Conservation (phyloP, 306 rosid genomes). For the Casuarina cunninghamiana region DNA sequence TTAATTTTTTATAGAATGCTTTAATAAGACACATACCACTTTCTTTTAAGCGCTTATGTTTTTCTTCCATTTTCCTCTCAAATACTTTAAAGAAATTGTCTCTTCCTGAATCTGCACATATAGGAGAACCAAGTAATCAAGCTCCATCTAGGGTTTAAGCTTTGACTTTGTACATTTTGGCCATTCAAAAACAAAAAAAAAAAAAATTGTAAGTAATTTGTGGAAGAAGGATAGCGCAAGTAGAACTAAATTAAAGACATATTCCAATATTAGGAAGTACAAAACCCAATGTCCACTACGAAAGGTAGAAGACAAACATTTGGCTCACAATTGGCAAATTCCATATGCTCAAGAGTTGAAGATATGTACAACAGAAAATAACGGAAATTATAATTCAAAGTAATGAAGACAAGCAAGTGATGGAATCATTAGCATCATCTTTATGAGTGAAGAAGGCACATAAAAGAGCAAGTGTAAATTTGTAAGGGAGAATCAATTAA, state of each 20-base stretch:
- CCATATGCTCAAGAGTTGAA: not conserved
- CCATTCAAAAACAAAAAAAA: not conserved
- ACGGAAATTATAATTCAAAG: not conserved
- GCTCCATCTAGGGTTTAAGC: conserved; percentile 27
- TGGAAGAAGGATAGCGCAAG: not conserved
- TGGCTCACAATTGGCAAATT: not conserved
- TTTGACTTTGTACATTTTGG: not conserved
- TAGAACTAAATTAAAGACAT: too few species aligned
- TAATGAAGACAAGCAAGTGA: not conserved
- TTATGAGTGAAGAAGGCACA: not conserved
- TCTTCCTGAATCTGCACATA: conserved; percentile 71
- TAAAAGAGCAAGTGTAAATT: not conserved
- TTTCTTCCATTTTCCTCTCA: conserved; percentile 88
- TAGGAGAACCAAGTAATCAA: conserved; percentile 40
- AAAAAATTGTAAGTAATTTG: not conserved
- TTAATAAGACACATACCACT: conserved; percentile 60
- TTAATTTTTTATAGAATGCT: conserved; percentile 9
- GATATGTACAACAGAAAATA: not conserved
- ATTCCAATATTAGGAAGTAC: not conserved
- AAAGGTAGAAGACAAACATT: not conserved
- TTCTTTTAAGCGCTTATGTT: conserved; percentile 67
- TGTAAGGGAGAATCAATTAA: not conserved
- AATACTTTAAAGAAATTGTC: conserved; percentile 75
- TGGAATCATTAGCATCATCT: not conserved
- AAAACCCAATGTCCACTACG: not conserved